Base-by-base conservation (phyloP, 2,329 filamentous ascomycete species). In the Aspergillus brasiliensis region DNA sequence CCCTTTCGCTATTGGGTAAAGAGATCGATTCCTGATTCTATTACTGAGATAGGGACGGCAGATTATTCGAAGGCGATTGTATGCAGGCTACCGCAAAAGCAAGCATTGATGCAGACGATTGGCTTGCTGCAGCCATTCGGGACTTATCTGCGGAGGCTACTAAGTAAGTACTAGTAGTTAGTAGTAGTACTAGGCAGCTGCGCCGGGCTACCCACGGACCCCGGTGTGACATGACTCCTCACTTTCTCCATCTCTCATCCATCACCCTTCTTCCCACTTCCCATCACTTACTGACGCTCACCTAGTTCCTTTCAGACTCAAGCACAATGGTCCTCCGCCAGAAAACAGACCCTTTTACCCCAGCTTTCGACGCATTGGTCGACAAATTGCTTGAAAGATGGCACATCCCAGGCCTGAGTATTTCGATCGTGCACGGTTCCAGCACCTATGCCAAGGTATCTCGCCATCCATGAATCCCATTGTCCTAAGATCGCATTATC, bases 361-460 rank as follows among this genome's bases (percentile, higher is more conserved):
- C 56, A 0, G 62, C 64, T 8, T 65, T 70, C 34, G 65, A 70
- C 51, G 47, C 10, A 10, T 51, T 67, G n/a, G 66, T 70, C 28
- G 44, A 59, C 23, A 40, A 66, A 27, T 56, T 63, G 15, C 59
- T 74, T 19, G 61, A 64, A 5, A 60, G 67, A 59, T 73, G 69
- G 67, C 71, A 74, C 42, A 60, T 70, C 7, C 72, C 73, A 8
- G 73, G 73, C 6, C 54, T 74, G n/a, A 61, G 64, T 17, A 63
- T 74, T 19, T 65, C 71, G 7, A 59, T 74, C 7, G 61, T 74
- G 1, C 65, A 72, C 46, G 66, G 64, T 37, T 63, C 66, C 17
- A 60, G 64, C 37, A 68, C 68, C 5, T 69, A 65, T 54, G 65
- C 70, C 27, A 73, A 70, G 60, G 69, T 70, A 63, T 6, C 21